Evolutionary conservation across 2,329 filamentous ascomycete species (phyloP).

Genomic region (Colletotrichum navitas): DNA sequence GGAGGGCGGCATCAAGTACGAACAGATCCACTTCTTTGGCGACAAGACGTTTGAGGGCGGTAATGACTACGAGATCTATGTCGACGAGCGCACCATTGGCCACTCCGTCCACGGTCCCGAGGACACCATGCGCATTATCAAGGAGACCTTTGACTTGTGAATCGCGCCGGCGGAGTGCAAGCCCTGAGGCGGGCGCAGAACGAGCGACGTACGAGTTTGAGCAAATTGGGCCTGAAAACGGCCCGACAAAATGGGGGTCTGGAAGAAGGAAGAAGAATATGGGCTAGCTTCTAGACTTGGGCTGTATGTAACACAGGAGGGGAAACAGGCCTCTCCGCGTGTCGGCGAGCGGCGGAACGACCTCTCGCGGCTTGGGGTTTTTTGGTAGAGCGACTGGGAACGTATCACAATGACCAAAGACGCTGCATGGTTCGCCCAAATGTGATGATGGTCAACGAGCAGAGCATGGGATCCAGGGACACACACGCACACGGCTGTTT

Average conservation of each 20-base stretch:
- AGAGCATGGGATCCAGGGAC: background rate
- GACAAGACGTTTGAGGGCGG: conserved; percentile 94
- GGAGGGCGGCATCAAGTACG: conserved; percentile 80
- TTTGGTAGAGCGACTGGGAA: conserved; percentile 15
- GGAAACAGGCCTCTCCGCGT: conserved; percentile 14
- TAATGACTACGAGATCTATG: conserved; percentile 96
- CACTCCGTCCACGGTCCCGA: conserved; percentile 86
- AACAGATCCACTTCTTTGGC: conserved; percentile 95
- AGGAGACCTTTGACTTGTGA: conserved; percentile 81
- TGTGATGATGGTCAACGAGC: background rate
- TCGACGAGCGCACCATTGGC: conserved; percentile 83
- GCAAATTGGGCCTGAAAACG: background rate
- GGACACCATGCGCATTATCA: conserved; percentile 84
- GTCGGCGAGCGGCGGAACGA: background rate
- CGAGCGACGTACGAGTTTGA: conserved; percentile 2
- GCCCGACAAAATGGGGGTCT: background rate
- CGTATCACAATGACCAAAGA: background rate
- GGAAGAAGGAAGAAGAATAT: background rate
- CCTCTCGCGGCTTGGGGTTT: background rate
- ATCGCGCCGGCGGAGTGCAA: conserved; percentile 19
- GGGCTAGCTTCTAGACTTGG: conserved; percentile 10
- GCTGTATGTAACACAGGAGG: background rate
- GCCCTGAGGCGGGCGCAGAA: conserved; percentile 16
- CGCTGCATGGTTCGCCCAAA: background rate
- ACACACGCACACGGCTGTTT: background rate